A percentile compares a stretch with the other conserved stretches of the same genome.
Conservation (phyloP, 2,329 filamentous ascomycete species). For the Ilyonectria robusta region DNA sequence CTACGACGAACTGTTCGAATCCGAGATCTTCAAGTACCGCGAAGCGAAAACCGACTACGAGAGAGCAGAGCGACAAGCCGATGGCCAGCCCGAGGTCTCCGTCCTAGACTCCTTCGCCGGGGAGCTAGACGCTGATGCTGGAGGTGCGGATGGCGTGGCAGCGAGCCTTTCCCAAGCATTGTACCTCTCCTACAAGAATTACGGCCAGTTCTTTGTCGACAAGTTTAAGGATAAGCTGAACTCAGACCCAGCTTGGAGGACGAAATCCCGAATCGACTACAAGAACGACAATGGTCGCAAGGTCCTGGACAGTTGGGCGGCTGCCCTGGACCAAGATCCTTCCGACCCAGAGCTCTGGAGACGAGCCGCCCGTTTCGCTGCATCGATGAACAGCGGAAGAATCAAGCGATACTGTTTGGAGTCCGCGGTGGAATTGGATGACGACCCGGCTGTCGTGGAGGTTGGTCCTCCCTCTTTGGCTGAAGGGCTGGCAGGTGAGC, state of each 20-base stretch:
- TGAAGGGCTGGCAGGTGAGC: slow-evolving; percentile 74
- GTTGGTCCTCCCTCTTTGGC: slow-evolving; percentile 74
- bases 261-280: slow-evolving; percentile 47
- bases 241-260: slow-evolving; percentile 68
- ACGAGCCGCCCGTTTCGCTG: slow-evolving; percentile 69
- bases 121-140: slow-evolving; percentile 69
- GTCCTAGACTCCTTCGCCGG: slow-evolving; percentile 64
- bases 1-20: slow-evolving; percentile 88
- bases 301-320: slow-evolving; percentile 70
- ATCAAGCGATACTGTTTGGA: slow-evolving; percentile 75
- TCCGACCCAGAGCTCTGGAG: slow-evolving; percentile 79
- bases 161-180: slow-evolving; percentile 90
- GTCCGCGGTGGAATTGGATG: slow-evolving; percentile 76
- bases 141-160: slow-evolving; percentile 79
- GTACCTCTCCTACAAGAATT: slow-evolving; percentile 95
- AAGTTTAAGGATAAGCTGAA: slow-evolving; percentile 52
- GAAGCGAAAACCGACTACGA: slow-evolving; percentile 90
- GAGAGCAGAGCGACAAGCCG: slow-evolving; percentile 72
- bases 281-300: slow-evolving; percentile 55
- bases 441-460: slow-evolving; percentile 74
- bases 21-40: slow-evolving; percentile 93
- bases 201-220: slow-evolving; percentile 93
- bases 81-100: slow-evolving; percentile 58
- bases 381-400: slow-evolving; percentile 69
- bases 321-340: slow-evolving; percentile 74